A percentile compares a stretch with the other conserved stretches of the same genome.
Conservation (phyloP, 192 early-diverging fungal genomes). For the Umbelopsis ramanniana region DNA sequence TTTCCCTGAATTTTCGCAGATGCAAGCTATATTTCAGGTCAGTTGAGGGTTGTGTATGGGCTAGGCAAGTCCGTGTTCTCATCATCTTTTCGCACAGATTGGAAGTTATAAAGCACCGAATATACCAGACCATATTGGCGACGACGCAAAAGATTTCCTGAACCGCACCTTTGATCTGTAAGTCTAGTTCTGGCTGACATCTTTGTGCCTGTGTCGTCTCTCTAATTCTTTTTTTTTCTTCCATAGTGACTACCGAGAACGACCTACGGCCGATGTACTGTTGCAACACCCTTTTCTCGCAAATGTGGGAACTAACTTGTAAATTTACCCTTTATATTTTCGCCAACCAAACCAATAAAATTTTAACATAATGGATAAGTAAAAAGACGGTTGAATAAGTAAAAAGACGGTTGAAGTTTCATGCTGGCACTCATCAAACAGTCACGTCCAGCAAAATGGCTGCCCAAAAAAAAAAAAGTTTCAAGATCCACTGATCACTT, state of each 20-base stretch:
- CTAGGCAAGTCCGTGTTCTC: neutral
- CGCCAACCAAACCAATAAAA: neutral
- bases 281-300: conserved; percentile 73
- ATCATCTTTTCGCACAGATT: conserved; percentile 56
- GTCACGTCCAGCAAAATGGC: neutral
- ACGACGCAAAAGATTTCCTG: conserved; percentile 78
- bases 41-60: conserved; percentile 43
- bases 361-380: neutral
- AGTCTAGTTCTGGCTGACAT: conserved; percentile 27
- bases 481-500: neutral
- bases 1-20: conserved; percentile 79
- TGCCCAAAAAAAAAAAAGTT: conserved; percentile 3
- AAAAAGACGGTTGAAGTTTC: no score
- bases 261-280: conserved; percentile 81
- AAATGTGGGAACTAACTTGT: conserved; percentile 1
- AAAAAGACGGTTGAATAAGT: no score
- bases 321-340: conserved; percentile 1
- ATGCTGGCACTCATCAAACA: neutral
- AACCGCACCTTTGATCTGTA: conserved; percentile 76
- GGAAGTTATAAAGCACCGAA: conserved; percentile 83
- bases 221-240: neutral
- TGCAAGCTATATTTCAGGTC: conserved; percentile 82
- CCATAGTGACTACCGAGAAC: conserved; percentile 68
- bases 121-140: conserved; percentile 72
- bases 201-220: neutral